Evolutionary conservation across 2,329 filamentous ascomycete species (phyloP).

Genomic region (Pyricularia pennisetigena): DNA sequence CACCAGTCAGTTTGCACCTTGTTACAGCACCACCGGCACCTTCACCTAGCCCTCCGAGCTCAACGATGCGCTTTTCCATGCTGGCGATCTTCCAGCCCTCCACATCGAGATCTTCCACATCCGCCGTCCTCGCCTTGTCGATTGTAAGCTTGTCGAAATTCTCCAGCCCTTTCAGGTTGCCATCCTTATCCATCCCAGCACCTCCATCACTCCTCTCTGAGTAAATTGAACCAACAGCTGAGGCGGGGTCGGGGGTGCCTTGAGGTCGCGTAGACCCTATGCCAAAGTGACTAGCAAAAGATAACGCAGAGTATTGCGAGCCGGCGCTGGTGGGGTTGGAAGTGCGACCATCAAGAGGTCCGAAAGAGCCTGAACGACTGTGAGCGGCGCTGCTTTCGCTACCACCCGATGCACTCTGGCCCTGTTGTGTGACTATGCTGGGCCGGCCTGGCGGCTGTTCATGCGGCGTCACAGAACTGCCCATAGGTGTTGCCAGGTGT

Average conservation of each 20-base stretch:
- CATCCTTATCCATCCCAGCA: slow-evolving; percentile 70
- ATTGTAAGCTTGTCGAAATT: slow-evolving; percentile 72
- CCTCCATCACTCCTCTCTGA: slow-evolving; percentile 72
- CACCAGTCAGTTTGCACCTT: slow-evolving; percentile 76
- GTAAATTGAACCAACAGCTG: slow-evolving; percentile 76
- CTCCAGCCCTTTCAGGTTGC: slow-evolving; percentile 67
- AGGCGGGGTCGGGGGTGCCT: slow-evolving; percentile 74
- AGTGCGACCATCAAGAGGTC: slow-evolving; percentile 60
- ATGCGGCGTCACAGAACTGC: slow-evolving; percentile 63
- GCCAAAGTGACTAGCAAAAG: slow-evolving; percentile 64
- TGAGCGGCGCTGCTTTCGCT: slow-evolving; percentile 73
- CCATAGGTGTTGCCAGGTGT: slow-evolving; percentile 81
- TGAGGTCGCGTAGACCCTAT: slow-evolving; percentile 56
- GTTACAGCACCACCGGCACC: slow-evolving; percentile 95
- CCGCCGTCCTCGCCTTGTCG: slow-evolving; percentile 72
- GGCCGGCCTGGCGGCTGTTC: slow-evolving; percentile 46
- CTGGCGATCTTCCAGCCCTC: slow-evolving; percentile 93
- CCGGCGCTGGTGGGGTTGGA: slow-evolving; percentile 80
- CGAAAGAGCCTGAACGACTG: slow-evolving; percentile 78
- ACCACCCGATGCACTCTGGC: slow-evolving; percentile 60
- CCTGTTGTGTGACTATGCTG: slow-evolving; percentile 40
- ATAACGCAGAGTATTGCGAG: slow-evolving; percentile 76
- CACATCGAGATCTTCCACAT: slow-evolving; percentile 92
- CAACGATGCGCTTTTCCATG: slow-evolving; percentile 75
- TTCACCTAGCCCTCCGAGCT: slow-evolving; percentile 84